These are phyloP conservation scores for Metarhizium rileyi DNA, from an alignment of 2,329 filamentous ascomycete species.

Conservation along the genomic window DNA sequence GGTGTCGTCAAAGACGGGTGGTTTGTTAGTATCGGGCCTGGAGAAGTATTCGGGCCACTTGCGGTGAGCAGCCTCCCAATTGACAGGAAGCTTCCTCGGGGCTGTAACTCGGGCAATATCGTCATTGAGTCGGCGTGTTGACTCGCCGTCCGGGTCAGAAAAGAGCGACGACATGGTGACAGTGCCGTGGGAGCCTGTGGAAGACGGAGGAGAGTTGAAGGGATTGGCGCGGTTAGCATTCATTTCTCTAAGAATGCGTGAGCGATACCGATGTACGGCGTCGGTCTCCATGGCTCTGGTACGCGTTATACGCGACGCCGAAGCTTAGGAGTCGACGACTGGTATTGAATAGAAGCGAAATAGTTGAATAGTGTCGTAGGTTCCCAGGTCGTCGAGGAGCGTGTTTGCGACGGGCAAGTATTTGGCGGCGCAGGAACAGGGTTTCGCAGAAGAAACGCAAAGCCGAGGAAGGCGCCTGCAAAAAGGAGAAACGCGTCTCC, in stretches of 20 bases:
- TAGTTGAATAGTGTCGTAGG: neutral
- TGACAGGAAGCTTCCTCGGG: conserved; percentile 29
- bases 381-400: neutral
- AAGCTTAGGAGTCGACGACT: conserved; percentile 12
- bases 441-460: neutral
- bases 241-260: conserved; percentile 42
- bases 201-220: conserved; percentile 49
- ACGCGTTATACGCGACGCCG: conserved; percentile 15
- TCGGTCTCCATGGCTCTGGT: conserved; percentile 31
- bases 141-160: conserved; percentile 43
- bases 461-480: conserved; percentile 8
- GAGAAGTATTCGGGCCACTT: conserved; percentile 44
- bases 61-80: conserved; percentile 36
- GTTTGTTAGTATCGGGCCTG: conserved; percentile 25
- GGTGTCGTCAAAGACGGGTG: conserved; percentile 18
- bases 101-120: conserved; percentile 35
- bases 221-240: conserved; percentile 43
- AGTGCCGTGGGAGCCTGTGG: conserved; percentile 47
- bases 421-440: neutral
- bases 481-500: neutral
- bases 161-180: conserved; percentile 44
- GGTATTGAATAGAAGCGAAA: conserved; percentile 10
- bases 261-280: conserved; percentile 31
- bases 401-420: neutral
- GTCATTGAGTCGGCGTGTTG: conserved; percentile 40